These are phyloP conservation scores for Pseudotulostoma volvatum DNA, from an alignment of 495 filamentous ascomycete genomes.

Conservation along the genomic window DNA sequence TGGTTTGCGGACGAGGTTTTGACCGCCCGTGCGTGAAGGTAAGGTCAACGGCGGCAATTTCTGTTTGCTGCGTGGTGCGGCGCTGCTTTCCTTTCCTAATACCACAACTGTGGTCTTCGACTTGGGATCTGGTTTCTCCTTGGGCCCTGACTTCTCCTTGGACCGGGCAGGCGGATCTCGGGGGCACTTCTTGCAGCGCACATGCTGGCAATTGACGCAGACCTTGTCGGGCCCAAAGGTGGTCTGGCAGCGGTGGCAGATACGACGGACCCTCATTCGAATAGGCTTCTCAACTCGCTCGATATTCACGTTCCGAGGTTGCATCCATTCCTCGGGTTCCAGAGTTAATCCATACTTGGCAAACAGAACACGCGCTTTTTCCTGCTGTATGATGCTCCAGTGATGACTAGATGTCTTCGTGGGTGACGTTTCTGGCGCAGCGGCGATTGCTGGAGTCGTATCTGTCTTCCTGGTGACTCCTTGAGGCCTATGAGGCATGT, in stretches of 20 bases:
- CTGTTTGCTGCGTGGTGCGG: constrained; percentile 8
- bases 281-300: constrained; percentile 75
- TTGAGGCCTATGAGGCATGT: too few relatives aligned
- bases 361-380: constrained; percentile 53
- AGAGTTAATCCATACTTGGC: constrained; percentile 59
- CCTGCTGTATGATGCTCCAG: constrained; percentile 36
- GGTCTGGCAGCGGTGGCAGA: constrained; percentile 62
- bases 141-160: constrained; percentile 21
- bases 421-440: too few relatives aligned
- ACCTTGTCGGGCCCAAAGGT: constrained; percentile 53
- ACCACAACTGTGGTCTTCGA: constrained; percentile 12
- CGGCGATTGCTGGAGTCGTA: too few relatives aligned
- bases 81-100: constrained; percentile 9
- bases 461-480: too few relatives aligned
- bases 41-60: constrained; percentile 32
- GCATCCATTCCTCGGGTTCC: constrained; percentile 52
- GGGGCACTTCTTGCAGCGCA: constrained; percentile 62
- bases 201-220: constrained; percentile 59
- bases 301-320: constrained; percentile 36
- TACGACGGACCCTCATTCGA: constrained; percentile 77
- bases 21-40: constrained; percentile 47
- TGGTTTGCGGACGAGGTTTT: constrained; percentile 51
- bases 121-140: constrained; percentile 29
- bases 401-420: too few relatives aligned
- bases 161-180: constrained; percentile 42